phyloP scores from a whole-genome alignment of 139 green algal species.

The Haematococcus sp. region DNA sequence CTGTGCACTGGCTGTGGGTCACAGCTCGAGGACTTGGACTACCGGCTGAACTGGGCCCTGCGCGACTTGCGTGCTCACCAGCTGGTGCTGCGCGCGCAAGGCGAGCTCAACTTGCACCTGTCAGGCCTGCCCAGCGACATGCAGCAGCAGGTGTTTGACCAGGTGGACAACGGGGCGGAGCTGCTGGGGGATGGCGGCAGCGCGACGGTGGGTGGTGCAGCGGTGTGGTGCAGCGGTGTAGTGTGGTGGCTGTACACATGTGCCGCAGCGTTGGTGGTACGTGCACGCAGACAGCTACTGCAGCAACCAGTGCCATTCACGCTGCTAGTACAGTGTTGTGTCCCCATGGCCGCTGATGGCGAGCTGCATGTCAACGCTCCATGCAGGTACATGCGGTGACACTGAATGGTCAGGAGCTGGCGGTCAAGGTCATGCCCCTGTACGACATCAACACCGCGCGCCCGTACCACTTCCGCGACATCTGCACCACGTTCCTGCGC shows the following conservation, averaged over 20 bases:
- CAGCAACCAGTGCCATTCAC: no score
- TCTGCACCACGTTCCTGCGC: conserved; percentile 9
- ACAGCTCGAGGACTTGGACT: conserved; percentile 15
- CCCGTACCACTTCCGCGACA: conserved; percentile 13
- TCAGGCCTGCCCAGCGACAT: background rate
- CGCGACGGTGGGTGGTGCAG: background rate
- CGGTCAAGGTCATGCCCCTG: conserved; percentile 9
- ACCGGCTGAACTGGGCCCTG: conserved; percentile 8
- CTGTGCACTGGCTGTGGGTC: no score
- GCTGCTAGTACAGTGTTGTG: no score
- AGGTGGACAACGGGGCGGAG: conserved; percentile 9
- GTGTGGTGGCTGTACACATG: background rate
- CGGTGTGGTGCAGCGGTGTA: background rate
- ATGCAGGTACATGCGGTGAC: conserved; percentile 5
- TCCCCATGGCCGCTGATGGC: no score
- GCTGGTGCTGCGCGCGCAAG: conserved; percentile 11
- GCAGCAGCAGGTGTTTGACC: conserved; percentile 14
- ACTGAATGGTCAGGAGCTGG: background rate
- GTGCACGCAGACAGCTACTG: no score
- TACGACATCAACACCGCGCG: conserved; percentile 15
- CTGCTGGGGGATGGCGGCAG: conserved; percentile 14
- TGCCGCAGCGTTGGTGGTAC: no score
- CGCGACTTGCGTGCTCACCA: conserved; percentile 5
- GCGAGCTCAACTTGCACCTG: conserved; percentile 9
- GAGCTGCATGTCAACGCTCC: background rate